Conservation (phyloP, 176 grass and related monocot genomes). For the Pontederia crassipes region DNA sequence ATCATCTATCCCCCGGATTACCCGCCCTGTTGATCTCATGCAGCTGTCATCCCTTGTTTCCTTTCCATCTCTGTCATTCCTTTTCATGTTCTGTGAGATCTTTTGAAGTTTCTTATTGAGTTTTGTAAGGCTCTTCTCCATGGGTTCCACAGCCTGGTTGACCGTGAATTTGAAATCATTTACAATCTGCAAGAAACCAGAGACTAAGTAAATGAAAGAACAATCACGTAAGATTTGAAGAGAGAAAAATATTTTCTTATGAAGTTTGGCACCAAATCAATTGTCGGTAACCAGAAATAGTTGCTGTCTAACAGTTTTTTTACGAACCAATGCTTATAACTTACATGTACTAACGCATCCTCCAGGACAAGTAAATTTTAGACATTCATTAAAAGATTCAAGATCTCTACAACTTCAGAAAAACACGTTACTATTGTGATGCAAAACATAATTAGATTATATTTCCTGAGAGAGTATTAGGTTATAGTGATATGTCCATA, state of each 20-base stretch:
- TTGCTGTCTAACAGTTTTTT: too few relatives aligned
- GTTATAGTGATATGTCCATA: too few relatives aligned
- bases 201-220: slow-evolving; percentile 1
- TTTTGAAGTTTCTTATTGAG: slow-evolving; percentile 32
- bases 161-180: slow-evolving; percentile 95
- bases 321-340: not conserved
- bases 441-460: too few relatives aligned
- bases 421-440: too few relatives aligned
- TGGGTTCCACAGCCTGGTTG: slow-evolving; percentile 67
- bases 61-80: slow-evolving; percentile 41
- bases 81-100: slow-evolving; percentile 41
- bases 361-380: too few relatives aligned
- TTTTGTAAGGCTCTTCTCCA: slow-evolving; percentile 74
- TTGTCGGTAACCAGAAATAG: too few relatives aligned
- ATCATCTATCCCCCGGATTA: slow-evolving; percentile 79
- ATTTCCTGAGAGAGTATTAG: too few relatives aligned
- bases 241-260: slow-evolving; percentile 64
- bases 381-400: too few relatives aligned
- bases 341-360: too few relatives aligned
- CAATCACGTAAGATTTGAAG: slow-evolving; percentile 24
- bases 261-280: slow-evolving; percentile 27
- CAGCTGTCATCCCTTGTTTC: slow-evolving; percentile 64
- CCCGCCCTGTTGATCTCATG: slow-evolving; percentile 39
- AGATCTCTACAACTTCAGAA: too few relatives aligned
- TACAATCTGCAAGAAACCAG: slow-evolving; percentile 44